Conservation (phyloP, 2,329 filamentous ascomycete species). For the Colletotrichum sp. region DNA sequence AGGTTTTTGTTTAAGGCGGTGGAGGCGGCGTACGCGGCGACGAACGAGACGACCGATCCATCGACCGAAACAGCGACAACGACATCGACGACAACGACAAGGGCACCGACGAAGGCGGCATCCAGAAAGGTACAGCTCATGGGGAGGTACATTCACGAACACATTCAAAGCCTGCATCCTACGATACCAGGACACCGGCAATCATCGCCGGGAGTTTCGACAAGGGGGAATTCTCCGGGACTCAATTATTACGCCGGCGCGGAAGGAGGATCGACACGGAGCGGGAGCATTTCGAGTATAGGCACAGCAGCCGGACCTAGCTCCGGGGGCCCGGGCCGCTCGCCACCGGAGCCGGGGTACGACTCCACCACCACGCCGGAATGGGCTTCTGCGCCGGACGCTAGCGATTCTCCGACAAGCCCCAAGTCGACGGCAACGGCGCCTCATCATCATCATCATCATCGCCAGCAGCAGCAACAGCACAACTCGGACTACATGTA, state of each 20-base stretch:
- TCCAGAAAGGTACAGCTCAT: background rate
- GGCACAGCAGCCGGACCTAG: background rate
- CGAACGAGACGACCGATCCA: background rate
- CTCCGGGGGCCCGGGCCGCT: background rate
- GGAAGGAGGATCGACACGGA: background rate
- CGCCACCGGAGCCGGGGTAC: background rate
- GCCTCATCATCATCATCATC: background rate
- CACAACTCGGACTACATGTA: slow-evolving; percentile 47
- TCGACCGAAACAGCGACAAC: background rate
- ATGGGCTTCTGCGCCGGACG: background rate
- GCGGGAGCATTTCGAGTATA: background rate
- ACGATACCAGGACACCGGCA: background rate
- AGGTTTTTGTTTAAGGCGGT: slow-evolving; percentile 50
- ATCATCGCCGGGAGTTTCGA: background rate
- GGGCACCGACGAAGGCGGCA: background rate
- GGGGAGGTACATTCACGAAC: slow-evolving; percentile 4
- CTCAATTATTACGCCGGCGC: background rate
- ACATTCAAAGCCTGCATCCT: background rate
- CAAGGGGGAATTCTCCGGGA: background rate
- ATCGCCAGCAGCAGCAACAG: background rate
- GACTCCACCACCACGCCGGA: slow-evolving; percentile 18
- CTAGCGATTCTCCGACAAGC: background rate
- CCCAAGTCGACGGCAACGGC: background rate
- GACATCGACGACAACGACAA: background rate
- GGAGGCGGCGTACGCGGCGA: background rate